Base-by-base conservation (phyloP, 768 basidiomycete genomes). In the Leucocoprinus birnbaumii region DNA sequence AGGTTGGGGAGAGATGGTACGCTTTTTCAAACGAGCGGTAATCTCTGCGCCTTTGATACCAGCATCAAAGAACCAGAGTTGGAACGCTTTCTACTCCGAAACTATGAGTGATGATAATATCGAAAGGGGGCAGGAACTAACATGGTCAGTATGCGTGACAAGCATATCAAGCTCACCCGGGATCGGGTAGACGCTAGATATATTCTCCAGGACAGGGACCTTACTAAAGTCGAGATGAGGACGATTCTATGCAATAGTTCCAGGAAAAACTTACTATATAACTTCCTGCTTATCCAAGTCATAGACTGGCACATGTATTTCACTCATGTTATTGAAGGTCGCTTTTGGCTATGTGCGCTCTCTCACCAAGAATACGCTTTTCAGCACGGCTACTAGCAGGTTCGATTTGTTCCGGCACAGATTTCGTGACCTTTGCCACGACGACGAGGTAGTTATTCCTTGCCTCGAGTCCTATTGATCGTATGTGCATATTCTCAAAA, bases 101-200 rank as follows among this genome's bases (percentile, higher is more conserved):
- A 8, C 13, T 22, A 31, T 26, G 22, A 21, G 19, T 47, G 31
- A 8, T 5, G 37, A 9, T 11, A 16, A 13, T 24, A 18, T 27
- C 16, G n/a, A 10, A 18, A 10, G 14, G 34, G n/a, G 37, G 19
- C 13, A 24, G 3, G 24, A 14, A 38, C 52, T 35, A n/a, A 54
- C 53, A 21, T 54, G 45, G 41, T 54, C 53, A 27, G 46, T 47
- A 37, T 54, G 53, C 3, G 53, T 54, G 14, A 54, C 24, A 24
- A 54, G 45, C 14, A 54, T 41, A 19, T 54, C 53, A n/a, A 54
- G 53, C n/a, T 54, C 53, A 27, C 46, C 53, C 16, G 46, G 11
- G 19, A 47, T 48, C 11, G 46, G 53, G 22, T 37, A 37, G 14
- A 54, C 27, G 10, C 10, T 27, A 19, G n/a, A 40, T 14, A 54